phyloP scores from a whole-genome alignment of 2,329 filamentous ascomycete genomes.

The Epichloe baconii region DNA sequence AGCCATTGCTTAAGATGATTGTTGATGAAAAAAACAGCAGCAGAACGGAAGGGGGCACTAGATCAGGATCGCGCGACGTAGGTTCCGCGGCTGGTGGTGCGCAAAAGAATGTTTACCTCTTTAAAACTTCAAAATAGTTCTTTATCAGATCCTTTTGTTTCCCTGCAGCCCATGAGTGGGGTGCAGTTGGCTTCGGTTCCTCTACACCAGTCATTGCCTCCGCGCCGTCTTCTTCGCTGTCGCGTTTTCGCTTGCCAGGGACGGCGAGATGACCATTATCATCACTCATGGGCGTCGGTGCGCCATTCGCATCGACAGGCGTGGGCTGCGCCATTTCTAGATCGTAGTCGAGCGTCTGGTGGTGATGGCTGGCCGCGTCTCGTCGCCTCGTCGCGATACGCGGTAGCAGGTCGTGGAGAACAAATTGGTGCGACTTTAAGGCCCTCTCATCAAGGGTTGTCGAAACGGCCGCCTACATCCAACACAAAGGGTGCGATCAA shows the following conservation, averaged over 20 bases:
- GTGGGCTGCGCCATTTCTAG: conserved; percentile 29
- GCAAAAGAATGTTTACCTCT: conserved; percentile 19
- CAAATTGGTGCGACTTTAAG: conserved; percentile 28
- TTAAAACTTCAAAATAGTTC: conserved; percentile 24
- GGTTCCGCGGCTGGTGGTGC: background rate
- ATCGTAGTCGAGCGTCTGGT: conserved; percentile 11
- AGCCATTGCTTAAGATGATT: conserved; percentile 11
- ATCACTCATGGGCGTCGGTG: conserved; percentile 21
- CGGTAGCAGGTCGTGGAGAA: conserved; percentile 19
- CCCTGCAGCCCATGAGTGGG: conserved; percentile 13
- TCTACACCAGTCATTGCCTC: conserved; percentile 16
- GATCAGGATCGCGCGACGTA: background rate
- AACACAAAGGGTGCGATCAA: conserved; percentile 19
- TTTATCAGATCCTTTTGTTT: conserved; percentile 24
- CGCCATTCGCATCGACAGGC: conserved; percentile 28
- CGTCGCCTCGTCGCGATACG: conserved; percentile 30
- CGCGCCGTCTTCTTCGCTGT: conserved; percentile 29
- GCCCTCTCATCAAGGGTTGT: conserved; percentile 24
- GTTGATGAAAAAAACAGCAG: background rate
- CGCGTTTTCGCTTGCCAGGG: conserved; percentile 46
- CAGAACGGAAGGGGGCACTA: background rate
- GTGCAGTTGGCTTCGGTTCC: conserved; percentile 12
- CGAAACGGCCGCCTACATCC: conserved; percentile 19
- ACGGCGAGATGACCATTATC: conserved; percentile 20
- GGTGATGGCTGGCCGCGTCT: conserved; percentile 19